phyloP scores from a whole-genome alignment of 2,329 filamentous ascomycete species.

The Aspergillus costaricaensis region DNA sequence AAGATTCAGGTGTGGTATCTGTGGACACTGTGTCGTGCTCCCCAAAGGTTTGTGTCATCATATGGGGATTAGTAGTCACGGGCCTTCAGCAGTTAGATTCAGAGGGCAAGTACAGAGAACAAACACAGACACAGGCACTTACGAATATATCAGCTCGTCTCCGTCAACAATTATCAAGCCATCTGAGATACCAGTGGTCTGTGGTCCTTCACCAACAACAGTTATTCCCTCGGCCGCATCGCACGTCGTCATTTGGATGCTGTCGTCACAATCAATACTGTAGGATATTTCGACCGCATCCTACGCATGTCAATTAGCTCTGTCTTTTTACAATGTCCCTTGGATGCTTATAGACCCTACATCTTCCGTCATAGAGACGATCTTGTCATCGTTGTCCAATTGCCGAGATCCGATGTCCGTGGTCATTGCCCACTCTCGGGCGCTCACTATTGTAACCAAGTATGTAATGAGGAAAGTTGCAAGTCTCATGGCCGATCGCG shows the following conservation, averaged over 20 bases:
- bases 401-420: not conserved
- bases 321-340: not conserved
- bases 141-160: not conserved
- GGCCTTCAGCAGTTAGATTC: not conserved
- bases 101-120: too few relatives aligned
- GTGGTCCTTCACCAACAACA: not conserved
- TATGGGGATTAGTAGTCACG: not conserved
- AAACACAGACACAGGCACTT: not conserved
- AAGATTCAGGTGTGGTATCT: not conserved
- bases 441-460: not conserved
- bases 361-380: not conserved
- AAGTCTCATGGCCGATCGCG: not conserved
- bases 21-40: not conserved
- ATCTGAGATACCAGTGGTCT: not conserved
- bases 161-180: not conserved
- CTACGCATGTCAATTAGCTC: too few relatives aligned
- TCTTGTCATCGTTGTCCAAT: not conserved
- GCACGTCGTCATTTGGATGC: not conserved
- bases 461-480: not conserved
- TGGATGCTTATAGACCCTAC: not conserved
- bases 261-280: not conserved
- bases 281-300: not conserved
- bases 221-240: not conserved
- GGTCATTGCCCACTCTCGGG: not conserved
- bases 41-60: too few relatives aligned